These are phyloP conservation scores for Mycena epipterygia DNA, from an alignment of 768 basidiomycete species.

Conservation along the genomic window DNA sequence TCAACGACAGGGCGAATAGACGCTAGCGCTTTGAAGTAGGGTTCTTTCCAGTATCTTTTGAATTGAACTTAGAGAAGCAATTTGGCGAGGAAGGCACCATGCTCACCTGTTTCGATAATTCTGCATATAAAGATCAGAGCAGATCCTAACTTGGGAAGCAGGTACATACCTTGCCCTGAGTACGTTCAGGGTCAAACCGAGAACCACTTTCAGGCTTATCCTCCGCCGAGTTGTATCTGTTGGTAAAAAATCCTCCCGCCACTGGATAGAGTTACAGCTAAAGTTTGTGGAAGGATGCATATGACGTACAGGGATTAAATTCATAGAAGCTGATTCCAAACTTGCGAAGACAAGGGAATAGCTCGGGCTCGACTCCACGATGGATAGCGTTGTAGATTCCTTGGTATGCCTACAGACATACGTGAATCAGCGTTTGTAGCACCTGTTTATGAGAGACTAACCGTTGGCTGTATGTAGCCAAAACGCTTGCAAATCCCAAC, in stretches of 20 bases:
- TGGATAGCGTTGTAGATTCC: slow-evolving; percentile 59
- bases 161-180: slow-evolving; percentile 57
- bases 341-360: slow-evolving; percentile 71
- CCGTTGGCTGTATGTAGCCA: slow-evolving; percentile 65
- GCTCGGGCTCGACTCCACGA: slow-evolving; percentile 55
- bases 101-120: slow-evolving; percentile 53
- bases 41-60: slow-evolving; percentile 44
- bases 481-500: slow-evolving; percentile 68
- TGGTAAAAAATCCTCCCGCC: slow-evolving; percentile 71
- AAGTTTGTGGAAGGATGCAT: neutral
- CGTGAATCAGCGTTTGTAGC: too few species aligned
- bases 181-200: slow-evolving; percentile 63
- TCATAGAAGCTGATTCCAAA: slow-evolving; percentile 68
- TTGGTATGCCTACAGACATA: too few species aligned
- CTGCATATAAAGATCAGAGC: slow-evolving; percentile 24
- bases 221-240: slow-evolving; percentile 58
- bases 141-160: neutral
- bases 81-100: too few species aligned
- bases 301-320: slow-evolving; percentile 64
- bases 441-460: too few species aligned
- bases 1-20: slow-evolving; percentile 38
- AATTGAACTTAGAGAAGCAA: neutral
- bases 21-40: slow-evolving; percentile 41
- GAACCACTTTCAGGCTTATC: slow-evolving; percentile 62
- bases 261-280: slow-evolving; percentile 48